phyloP scores from a whole-genome alignment of 768 basidiomycete species.

The Lactifluus piperatus region DNA sequence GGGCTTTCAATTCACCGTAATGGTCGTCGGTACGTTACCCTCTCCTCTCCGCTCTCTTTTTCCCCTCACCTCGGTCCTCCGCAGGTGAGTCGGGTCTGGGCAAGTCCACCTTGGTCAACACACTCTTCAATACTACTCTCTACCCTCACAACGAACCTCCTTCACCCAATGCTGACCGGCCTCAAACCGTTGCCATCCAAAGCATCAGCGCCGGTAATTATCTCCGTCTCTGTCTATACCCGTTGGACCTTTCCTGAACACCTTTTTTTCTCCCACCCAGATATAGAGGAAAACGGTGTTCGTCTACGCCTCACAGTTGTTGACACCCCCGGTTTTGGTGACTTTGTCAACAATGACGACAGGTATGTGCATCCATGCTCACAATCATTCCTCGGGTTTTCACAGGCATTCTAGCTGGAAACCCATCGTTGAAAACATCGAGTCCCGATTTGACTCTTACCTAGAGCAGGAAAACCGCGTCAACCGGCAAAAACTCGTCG shows the following conservation, averaged over 20 bases:
- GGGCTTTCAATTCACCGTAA: constrained; percentile 97
- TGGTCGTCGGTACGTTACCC: constrained; percentile 88
- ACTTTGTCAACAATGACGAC: constrained; percentile 99
- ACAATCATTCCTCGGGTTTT: constrained; percentile 11
- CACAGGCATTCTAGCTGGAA: constrained; percentile 65
- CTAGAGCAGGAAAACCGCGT: constrained; percentile 98
- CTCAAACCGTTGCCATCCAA: constrained; percentile 95
- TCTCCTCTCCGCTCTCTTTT: constrained; percentile 12
- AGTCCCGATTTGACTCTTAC: constrained; percentile 95
- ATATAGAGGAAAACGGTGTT: constrained; percentile 98
- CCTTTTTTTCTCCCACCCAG: constrained; percentile 35
- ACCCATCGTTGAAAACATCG: constrained; percentile 97
- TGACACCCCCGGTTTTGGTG: constrained; percentile 98
- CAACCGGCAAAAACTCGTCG: constrained; percentile 85
- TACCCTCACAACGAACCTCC: constrained; percentile 83
- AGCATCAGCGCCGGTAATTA: constrained; percentile 90
- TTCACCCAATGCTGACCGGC: constrained; percentile 75
- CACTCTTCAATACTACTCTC: constrained; percentile 93
- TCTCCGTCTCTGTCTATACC: background rate
- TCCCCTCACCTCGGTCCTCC: constrained; percentile 1
- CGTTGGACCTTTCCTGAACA: background rate
- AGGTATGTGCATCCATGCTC: constrained; percentile 42
- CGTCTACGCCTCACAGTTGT: constrained; percentile 96
- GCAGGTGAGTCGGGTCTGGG: constrained; percentile 96
- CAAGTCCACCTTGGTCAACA: constrained; percentile 98